These are phyloP conservation scores for Lolium multiflorum DNA, from an alignment of 176 grass and related monocot genomes.

Conservation along the genomic window DNA sequence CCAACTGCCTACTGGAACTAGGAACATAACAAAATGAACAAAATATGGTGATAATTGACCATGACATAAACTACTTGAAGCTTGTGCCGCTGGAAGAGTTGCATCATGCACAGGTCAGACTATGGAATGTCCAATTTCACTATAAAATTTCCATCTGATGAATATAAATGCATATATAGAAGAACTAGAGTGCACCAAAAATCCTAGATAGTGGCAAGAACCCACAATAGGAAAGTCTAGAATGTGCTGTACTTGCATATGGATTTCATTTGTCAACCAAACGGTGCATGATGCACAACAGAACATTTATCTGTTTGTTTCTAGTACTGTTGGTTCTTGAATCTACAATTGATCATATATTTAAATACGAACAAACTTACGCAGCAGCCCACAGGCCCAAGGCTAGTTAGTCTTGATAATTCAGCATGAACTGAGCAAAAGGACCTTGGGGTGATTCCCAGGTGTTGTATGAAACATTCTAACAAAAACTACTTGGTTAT, in stretches of 20 bases:
- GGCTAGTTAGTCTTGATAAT: not conserved
- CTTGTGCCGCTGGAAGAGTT: no score
- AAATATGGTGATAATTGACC: no score
- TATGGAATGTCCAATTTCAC: not conserved
- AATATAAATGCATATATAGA: not conserved
- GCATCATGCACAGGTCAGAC: no score
- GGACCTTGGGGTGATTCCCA: no score
- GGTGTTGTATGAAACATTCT: no score
- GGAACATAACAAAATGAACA: no score
- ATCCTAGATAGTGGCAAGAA: not conserved
- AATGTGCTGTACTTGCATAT: not conserved
- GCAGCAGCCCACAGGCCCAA: not conserved
- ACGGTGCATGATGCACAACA: not conserved
- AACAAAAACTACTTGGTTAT: no score
- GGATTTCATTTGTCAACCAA: constrained; percentile 5
- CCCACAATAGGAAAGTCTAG: not conserved
- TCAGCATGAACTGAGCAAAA: no score
- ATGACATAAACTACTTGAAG: no score
- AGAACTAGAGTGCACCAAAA: not conserved
- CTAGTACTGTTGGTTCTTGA: not conserved
- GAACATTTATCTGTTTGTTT: not conserved
- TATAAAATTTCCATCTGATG: constrained; percentile 17
- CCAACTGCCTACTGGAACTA: no score
- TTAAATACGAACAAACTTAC: not conserved
- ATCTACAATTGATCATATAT: not conserved